phyloP scores from a whole-genome alignment of 345 rosid species.

The Eucalyptus microcorys region DNA sequence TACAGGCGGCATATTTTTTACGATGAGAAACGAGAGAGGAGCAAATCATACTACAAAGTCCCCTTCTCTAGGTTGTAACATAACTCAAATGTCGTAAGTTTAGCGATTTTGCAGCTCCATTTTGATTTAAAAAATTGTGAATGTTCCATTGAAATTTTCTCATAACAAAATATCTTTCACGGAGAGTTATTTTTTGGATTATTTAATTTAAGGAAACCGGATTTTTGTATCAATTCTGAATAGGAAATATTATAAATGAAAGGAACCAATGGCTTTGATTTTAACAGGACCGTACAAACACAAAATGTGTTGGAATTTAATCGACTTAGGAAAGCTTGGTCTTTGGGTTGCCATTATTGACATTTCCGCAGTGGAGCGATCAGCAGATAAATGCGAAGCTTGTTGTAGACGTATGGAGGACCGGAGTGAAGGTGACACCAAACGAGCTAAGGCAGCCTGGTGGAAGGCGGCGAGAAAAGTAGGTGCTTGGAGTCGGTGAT shows the following conservation, averaged over 20 bases:
- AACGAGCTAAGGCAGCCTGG: neutral
- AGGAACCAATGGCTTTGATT: neutral
- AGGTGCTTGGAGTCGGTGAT: no score
- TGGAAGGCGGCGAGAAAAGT: slow-evolving; percentile 6
- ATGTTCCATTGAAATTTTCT: neutral
- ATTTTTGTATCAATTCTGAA: no score
- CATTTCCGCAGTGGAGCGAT: slow-evolving; percentile 11
- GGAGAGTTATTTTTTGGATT: no score
- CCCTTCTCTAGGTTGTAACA: neutral
- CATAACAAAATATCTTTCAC: no score
- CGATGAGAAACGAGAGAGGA: neutral
- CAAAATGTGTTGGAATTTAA: no score
- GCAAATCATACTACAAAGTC: neutral
- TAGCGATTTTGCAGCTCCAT: neutral
- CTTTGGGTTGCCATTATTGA: slow-evolving; percentile 9
- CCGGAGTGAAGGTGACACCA: neutral
- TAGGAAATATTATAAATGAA: neutral
- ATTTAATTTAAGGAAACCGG: neutral
- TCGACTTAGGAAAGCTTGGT: slow-evolving; percentile 10
- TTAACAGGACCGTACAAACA: neutral
- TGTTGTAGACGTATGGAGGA: slow-evolving; percentile 13
- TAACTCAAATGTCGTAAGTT: no score
- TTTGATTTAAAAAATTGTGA: no score
- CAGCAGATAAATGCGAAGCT: slow-evolving; percentile 12
- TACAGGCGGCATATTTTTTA: neutral